phyloP scores from a whole-genome alignment of 306 rosid genomes.

The Begonia peltatifolia region DNA sequence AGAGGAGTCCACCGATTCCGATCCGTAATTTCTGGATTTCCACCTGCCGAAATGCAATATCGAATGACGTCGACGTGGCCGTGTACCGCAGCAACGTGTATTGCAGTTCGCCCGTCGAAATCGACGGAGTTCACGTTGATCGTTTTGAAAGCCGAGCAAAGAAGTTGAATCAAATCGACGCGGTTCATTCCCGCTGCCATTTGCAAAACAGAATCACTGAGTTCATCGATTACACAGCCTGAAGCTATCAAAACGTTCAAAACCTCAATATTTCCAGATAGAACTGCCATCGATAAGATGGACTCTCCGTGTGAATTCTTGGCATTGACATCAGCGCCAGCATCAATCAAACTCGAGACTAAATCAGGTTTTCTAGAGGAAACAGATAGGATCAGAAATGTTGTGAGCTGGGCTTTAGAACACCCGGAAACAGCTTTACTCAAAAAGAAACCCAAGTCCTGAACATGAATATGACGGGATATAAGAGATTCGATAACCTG shows the following conservation, averaged over 20 bases:
- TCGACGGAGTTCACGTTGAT: slow-evolving; percentile 26
- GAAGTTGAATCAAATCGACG: slow-evolving; percentile 37
- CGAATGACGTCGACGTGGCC: slow-evolving; percentile 35
- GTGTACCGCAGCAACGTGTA: slow-evolving; percentile 44
- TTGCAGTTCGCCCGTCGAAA: slow-evolving; percentile 30
- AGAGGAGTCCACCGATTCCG: slow-evolving; percentile 44
- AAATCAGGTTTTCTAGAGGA: slow-evolving; percentile 18
- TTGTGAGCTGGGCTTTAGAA: slow-evolving; percentile 26
- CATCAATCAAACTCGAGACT: slow-evolving; percentile 28
- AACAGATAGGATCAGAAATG: slow-evolving; percentile 26
- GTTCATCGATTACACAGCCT: slow-evolving; percentile 18
- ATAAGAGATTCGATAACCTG: slow-evolving; percentile 33
- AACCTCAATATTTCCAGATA: slow-evolving; percentile 23
- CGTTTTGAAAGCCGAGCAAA: slow-evolving; percentile 6
- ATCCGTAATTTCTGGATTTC: slow-evolving; percentile 29
- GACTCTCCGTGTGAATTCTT: slow-evolving; percentile 25
- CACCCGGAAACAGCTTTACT: slow-evolving; percentile 36
- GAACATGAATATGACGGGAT: slow-evolving; percentile 8
- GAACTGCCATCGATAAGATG: slow-evolving; percentile 26
- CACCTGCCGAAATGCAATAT: slow-evolving; percentile 35
- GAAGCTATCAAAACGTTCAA: slow-evolving; percentile 33
- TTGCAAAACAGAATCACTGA: slow-evolving; percentile 26
- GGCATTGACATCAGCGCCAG: slow-evolving; percentile 32
- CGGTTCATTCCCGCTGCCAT: slow-evolving; percentile 38
- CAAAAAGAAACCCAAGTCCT: slow-evolving; percentile 11